Conservation (phyloP, 805 yeast genomes). For the Candida xiaguanensis region DNA sequence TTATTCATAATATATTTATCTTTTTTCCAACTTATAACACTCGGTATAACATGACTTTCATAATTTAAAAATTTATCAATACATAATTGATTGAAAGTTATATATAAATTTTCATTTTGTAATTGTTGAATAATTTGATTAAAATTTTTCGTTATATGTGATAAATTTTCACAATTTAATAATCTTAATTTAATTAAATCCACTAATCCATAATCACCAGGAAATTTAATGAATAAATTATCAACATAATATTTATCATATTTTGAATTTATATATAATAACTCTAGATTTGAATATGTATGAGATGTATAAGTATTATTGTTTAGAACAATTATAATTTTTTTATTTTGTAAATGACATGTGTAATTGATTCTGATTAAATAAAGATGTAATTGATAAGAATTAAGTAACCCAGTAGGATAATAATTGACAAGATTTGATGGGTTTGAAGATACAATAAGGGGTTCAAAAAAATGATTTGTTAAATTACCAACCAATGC, state of each 20-base stretch:
- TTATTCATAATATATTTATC: slow-evolving; percentile 2
- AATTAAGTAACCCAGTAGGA: slow-evolving; percentile 11
- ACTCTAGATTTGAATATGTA: slow-evolving; percentile 9
- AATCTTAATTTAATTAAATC: slow-evolving; percentile 7
- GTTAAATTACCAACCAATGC: slow-evolving; percentile 9
- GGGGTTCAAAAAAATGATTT: slow-evolving; percentile 10
- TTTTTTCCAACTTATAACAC: not conserved
- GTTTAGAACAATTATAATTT: slow-evolving; percentile 8
- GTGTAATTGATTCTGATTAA: slow-evolving; percentile 9
- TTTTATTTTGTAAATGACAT: slow-evolving; percentile 6
- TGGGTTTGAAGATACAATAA: slow-evolving; percentile 6
- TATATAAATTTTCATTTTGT: slow-evolving; percentile 3
- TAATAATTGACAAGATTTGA: slow-evolving; percentile 7
- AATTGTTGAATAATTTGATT: slow-evolving; percentile 2
- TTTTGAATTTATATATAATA: slow-evolving; percentile 7
- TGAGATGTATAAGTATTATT: slow-evolving; percentile 5
- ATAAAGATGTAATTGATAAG: slow-evolving; percentile 10
- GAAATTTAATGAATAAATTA: slow-evolving; percentile 1
- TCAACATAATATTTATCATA: slow-evolving; percentile 5
- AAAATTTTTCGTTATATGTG: not conserved
- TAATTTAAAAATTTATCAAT: not conserved
- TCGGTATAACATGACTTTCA: not conserved
- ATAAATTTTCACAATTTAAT: not conserved
- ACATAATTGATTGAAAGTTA: slow-evolving; percentile 6
- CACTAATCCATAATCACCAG: slow-evolving; percentile 10